phyloP scores from a whole-genome alignment of 371 early-diverging fungal species.

The Synchytrium microbalum region DNA sequence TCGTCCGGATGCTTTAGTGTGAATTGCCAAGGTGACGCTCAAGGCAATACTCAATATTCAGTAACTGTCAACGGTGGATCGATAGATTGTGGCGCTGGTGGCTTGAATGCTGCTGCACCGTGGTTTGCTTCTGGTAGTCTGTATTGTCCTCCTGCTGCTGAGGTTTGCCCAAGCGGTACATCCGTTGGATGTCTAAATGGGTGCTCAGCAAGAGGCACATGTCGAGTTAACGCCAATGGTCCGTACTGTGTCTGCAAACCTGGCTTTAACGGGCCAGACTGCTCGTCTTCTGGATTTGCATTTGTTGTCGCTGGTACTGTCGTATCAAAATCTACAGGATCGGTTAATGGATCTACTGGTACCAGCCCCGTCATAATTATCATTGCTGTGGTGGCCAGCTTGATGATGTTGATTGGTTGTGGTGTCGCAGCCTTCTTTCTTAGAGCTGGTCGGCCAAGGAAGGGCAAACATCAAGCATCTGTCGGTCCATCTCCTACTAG shows the following conservation, averaged over 20 bases:
- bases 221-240: background rate
- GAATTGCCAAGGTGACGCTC: background rate
- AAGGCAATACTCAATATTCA: background rate
- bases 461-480: too few species aligned
- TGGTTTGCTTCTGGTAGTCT: background rate
- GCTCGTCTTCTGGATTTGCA: background rate
- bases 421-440: too few species aligned
- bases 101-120: background rate
- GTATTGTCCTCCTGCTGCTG: background rate
- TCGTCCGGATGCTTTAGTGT: background rate
- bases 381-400: too few species aligned
- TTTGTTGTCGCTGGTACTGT: background rate
- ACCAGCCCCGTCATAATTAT: too few species aligned
- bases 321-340: too few species aligned
- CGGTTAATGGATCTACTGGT: too few species aligned
- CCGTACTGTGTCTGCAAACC: background rate
- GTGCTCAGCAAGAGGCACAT: background rate
- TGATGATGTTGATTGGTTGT: too few species aligned
- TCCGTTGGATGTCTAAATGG: background rate
- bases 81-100: background rate
- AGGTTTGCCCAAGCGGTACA: background rate
- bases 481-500: too few species aligned
- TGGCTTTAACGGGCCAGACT: background rate
- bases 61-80: background rate
- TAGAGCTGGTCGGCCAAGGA: too few species aligned